Base-by-base conservation (phyloP, 1,284 basidiomycete genomes). In the Cutaneotrichosporon sp. region DNA sequence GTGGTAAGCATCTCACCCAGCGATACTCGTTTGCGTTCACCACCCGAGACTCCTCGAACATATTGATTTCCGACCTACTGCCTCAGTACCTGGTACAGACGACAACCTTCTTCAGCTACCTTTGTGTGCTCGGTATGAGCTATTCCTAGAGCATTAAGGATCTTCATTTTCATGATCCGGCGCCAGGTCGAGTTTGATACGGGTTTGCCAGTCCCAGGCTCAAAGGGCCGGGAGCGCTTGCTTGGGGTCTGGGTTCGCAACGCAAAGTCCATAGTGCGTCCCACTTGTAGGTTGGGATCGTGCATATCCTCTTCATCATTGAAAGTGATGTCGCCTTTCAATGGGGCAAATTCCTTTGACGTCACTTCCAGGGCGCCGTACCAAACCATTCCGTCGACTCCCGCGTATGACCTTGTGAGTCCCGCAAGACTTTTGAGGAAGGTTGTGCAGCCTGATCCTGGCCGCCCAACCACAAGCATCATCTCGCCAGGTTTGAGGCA, bases 81-180 rank as follows among this genome's bases (percentile, higher is more conserved):
- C n/a, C n/a, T n/a, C n/a, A n/a, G n/a, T n/a, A n/a, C n/a, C n/a
- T n/a, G n/a, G n/a, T n/a, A n/a, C n/a, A n/a, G n/a, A n/a, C n/a
- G n/a, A n/a, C n/a, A n/a, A n/a, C n/a, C n/a, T n/a, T n/a, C n/a
- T n/a, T n/a, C n/a, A n/a, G n/a, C n/a, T n/a, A 46, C 86, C 3
- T 87, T 81, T 0, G 88, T 91, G 60, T 86, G 77, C 52, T 79
- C 77, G 0, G 86, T 89, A 55, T 87, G 86, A 14, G 76, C 76
- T 49, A 92, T 75, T 6, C 87, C 86, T 61, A 90, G 85, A 19
- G 87, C 79, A 12, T 83, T 84, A 62, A 80, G 76, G 27, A 86
- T 65, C 5, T 84, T 72, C 27, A 82, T 80, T 1, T 81, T 80
- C 22, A 81, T 71, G 46, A 73, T 71, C 10, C 71, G 70, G 31